These are phyloP conservation scores for Penicillium pancosmium DNA, from an alignment of 495 filamentous ascomycete genomes.

Conservation along the genomic window DNA sequence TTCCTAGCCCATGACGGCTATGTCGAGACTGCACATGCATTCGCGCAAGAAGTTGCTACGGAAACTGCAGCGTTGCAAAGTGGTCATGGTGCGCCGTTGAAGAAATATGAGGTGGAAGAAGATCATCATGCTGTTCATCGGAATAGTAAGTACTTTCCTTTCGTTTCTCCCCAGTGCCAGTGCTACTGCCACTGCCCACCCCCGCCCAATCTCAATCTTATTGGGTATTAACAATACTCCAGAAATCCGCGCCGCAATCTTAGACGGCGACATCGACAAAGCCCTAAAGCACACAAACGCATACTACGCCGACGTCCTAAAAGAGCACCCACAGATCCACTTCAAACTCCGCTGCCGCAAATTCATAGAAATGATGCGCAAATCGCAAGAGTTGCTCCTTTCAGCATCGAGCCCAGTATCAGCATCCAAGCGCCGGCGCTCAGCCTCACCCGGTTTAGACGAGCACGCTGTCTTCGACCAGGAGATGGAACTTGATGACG, in stretches of 20 bases:
- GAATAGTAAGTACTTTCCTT: slow-evolving; percentile 64
- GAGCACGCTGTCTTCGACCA: slow-evolving; percentile 61
- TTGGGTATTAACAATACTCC: too few relatives aligned
- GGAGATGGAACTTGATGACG: slow-evolving; percentile 81
- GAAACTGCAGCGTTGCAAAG: slow-evolving; percentile 68
- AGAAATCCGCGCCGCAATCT: slow-evolving; percentile 87
- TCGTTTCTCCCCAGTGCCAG: neutral
- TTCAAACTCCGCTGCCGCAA: slow-evolving; percentile 90
- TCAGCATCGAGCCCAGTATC: neutral
- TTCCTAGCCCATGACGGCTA: slow-evolving; percentile 96
- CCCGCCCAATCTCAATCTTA: too few relatives aligned
- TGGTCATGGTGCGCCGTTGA: slow-evolving; percentile 52
- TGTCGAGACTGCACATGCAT: slow-evolving; percentile 89
- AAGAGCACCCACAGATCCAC: slow-evolving; percentile 83
- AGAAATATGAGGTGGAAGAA: slow-evolving; percentile 75
- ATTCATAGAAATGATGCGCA: slow-evolving; percentile 95
- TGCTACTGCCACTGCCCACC: too few relatives aligned
- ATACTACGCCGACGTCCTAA: slow-evolving; percentile 80
- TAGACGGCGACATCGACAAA: slow-evolving; percentile 91
- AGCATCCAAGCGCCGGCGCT: slow-evolving; percentile 37
- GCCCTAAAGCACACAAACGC: slow-evolving; percentile 78
- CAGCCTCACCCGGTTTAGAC: slow-evolving; percentile 37
- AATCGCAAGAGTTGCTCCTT: slow-evolving; percentile 65
- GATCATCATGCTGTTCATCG: slow-evolving; percentile 86
- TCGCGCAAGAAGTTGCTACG: slow-evolving; percentile 77